Evolutionary conservation across 2,329 filamentous ascomycete genomes (phyloP), one percentile per base, ranked within the genome.

Genomic region (Pseudogymnoascus sp.): DNA sequence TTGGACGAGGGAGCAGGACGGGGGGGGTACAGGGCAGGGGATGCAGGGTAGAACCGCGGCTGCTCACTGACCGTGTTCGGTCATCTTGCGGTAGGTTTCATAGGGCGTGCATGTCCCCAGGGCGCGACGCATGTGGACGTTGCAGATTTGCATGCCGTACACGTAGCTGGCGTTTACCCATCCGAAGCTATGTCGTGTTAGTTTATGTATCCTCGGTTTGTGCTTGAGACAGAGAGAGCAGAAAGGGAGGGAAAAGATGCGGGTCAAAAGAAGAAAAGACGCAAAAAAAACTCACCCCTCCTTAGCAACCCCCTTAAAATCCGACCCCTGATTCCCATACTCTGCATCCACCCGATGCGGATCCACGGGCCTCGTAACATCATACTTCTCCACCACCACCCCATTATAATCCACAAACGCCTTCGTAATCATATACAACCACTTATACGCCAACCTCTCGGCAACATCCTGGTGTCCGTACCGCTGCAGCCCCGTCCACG

Each of bases 91-190:
- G 44, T 93, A 96, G 1, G 86, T 90, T 53, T 95, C 89, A 74
- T 90, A 97, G 2, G 90, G 88, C 3, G 93, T 97, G 69, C 96
- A 81, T 6, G 92, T 90, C 63, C 93, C 93, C 40, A 99, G 81
- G 0, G 93, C 91, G 70, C 93, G 89, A 74, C 88, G 86, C 86
- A 95, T 93, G 76, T 96, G 91, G 33, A 90, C 89, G 70, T 90
- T 93, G 65, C 96, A 82, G 69, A 97, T 90, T 68, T 93, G 88
- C 65, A 97, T 81, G 42, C 93, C 95, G 72, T 96, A 96, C 64
- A 97, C 90, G 74, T 96, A 99, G 74, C 93, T 97, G 71, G 95
- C 93, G 74, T 99, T 99, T 72, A 97, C 95, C 95, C 95, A 99
- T 61, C 93, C 95, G 73, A 99, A 99, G 64, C n/a, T n/a, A n/a